A percentile compares a stretch with the other conserved stretches of the same genome.
These are phyloP conservation scores for Pseudogymnoascus sp. DNA, from an alignment of 2,329 filamentous ascomycete genomes.

Conservation along the genomic window DNA sequence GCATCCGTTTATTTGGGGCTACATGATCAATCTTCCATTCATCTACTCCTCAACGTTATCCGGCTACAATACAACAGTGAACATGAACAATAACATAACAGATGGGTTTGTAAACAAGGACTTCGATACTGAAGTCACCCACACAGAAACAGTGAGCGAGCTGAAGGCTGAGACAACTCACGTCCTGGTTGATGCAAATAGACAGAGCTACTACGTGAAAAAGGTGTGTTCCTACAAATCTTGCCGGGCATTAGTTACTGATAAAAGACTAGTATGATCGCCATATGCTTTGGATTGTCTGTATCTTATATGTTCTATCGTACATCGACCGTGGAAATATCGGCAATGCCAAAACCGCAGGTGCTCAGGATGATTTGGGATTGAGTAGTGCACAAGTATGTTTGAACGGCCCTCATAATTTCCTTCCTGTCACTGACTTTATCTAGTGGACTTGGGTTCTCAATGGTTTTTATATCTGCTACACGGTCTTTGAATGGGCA, in stretches of 20 bases:
- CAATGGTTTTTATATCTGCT: slow-evolving; percentile 16
- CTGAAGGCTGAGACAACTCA: not conserved
- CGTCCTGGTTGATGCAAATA: not conserved
- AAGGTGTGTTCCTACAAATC: not conserved
- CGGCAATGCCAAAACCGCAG: slow-evolving; percentile 19
- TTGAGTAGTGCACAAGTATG: not conserved
- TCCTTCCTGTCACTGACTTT: not conserved
- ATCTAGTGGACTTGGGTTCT: slow-evolving; percentile 14
- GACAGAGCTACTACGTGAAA: not conserved
- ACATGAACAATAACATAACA: not conserved
- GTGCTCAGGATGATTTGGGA: slow-evolving; percentile 8
- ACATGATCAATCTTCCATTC: not conserved
- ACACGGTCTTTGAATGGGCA: slow-evolving; percentile 16
- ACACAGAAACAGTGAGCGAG: not conserved
- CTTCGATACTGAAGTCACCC: not conserved
- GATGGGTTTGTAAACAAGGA: not conserved
- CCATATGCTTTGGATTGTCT: not conserved
- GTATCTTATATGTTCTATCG: not conserved
- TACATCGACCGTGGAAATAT: slow-evolving; percentile 19
- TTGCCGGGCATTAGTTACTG: not conserved
- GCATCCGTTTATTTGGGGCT: not conserved
- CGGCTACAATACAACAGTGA: not conserved
- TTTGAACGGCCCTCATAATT: not conserved
- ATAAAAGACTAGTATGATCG: not conserved
- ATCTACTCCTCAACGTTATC: not conserved